Evolutionary conservation across 2,329 filamentous ascomycete genomes (phyloP).

Genomic region (Graphium sp.): DNA sequence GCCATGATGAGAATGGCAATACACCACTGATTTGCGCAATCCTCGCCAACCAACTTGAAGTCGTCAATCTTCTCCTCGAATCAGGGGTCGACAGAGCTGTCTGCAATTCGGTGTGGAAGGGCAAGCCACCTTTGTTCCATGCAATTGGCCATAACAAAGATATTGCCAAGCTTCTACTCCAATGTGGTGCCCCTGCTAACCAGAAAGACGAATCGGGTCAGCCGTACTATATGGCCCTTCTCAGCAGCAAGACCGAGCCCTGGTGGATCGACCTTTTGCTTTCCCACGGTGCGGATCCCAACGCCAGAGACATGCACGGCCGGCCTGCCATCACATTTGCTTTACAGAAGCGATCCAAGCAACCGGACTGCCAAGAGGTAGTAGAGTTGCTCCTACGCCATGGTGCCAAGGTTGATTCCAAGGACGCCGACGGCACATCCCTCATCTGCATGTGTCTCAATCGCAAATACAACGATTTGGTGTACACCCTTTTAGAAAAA

Average conservation of each 20-base stretch:
- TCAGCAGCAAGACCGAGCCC: conserved; percentile 9
- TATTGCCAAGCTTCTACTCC: conserved; percentile 12
- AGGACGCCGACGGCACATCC: neutral
- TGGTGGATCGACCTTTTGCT: conserved; percentile 13
- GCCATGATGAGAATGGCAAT: conserved; percentile 16
- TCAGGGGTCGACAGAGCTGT: conserved; percentile 13
- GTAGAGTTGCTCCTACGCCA: conserved; percentile 11
- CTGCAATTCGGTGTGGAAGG: conserved; percentile 7
- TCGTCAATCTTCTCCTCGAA: conserved; percentile 14
- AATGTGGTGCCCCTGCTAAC: conserved; percentile 13
- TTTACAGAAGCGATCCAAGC: conserved; percentile 9
- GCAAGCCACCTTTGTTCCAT: conserved; percentile 16
- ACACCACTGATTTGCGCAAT: conserved; percentile 17
- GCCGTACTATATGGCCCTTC: conserved; percentile 13
- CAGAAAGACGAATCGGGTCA: conserved; percentile 13
- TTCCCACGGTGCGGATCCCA: conserved; percentile 13
- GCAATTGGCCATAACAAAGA: conserved; percentile 13
- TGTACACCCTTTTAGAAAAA: conserved; percentile 11
- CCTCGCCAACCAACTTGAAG: conserved; percentile 12
- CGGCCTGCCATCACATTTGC: conserved; percentile 12
- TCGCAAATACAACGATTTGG: conserved; percentile 10
- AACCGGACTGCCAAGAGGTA: conserved; percentile 10
- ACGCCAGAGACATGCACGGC: conserved; percentile 10
- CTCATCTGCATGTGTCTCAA: neutral
- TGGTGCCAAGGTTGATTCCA: conserved; percentile 4